Evolutionary conservation across 164 flowering plant species (phyloP).

Genomic region (grape (Vitis vinifera)): ASM3070453v1 NC_081808.1:3971501-3972000

Average conservation of each 20-base stretch:
- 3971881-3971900: slow-evolving; percentile 58
- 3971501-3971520: too few species aligned
- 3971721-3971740: slow-evolving; percentile 69
- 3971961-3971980: not conserved
- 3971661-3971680: slow-evolving; percentile 53
- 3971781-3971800: not conserved
- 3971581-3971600: too few species aligned
- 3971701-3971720: slow-evolving; percentile 59
- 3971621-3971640: too few species aligned
- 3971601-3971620: too few species aligned
- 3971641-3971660: not conserved
- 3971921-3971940: not conserved
- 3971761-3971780: slow-evolving; percentile 55
- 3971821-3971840: not conserved
- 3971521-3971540: too few species aligned
- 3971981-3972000: slow-evolving; percentile 48
- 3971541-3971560: too few species aligned
- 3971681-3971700: slow-evolving; percentile 60
- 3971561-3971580: too few species aligned
- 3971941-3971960: not conserved
- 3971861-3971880: slow-evolving; percentile 66
- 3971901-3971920: slow-evolving; percentile 1
- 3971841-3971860: slow-evolving; percentile 66
- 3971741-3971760: slow-evolving; percentile 78
- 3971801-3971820: not conserved